These are phyloP conservation scores for Agrostemma githago DNA, from an alignment of 148 eudicot genomes.

Conservation along the genomic window DNA sequence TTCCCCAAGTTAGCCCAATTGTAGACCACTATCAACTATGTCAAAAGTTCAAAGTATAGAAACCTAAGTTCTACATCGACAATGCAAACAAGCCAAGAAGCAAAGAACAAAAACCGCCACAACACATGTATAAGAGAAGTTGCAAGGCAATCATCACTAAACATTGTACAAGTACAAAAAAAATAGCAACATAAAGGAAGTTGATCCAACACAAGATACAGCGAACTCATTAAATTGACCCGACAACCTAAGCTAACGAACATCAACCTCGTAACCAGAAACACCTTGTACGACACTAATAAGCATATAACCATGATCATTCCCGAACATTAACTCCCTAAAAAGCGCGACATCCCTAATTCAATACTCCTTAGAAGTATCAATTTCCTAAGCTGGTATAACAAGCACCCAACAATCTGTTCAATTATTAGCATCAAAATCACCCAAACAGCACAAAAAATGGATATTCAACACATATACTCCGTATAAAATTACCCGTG, in stretches of 20 bases:
- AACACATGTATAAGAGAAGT: neutral
- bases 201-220: neutral
- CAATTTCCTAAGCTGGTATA: neutral
- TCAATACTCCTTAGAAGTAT: neutral
- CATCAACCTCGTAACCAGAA: neutral
- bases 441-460: neutral
- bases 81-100: too few species aligned
- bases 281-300: neutral
- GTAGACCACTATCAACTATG: neutral
- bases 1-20: too few species aligned
- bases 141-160: too few species aligned
- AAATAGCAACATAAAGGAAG: neutral
- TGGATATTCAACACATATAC: too few species aligned
- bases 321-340: neutral
- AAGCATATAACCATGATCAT: neutral
- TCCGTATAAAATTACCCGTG: neutral
- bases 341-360: neutral
- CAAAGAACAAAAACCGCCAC: neutral
- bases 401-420: too few species aligned
- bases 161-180: neutral
- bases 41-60: neutral
- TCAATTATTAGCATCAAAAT: neutral
- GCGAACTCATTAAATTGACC: neutral
- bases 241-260: neutral
- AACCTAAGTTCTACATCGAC: too few species aligned